Evolutionary conservation across 75 land plant species (phyloP), one percentile per base, ranked within the genome.

Genomic region (Pseudotsuga menziesii): DNA sequence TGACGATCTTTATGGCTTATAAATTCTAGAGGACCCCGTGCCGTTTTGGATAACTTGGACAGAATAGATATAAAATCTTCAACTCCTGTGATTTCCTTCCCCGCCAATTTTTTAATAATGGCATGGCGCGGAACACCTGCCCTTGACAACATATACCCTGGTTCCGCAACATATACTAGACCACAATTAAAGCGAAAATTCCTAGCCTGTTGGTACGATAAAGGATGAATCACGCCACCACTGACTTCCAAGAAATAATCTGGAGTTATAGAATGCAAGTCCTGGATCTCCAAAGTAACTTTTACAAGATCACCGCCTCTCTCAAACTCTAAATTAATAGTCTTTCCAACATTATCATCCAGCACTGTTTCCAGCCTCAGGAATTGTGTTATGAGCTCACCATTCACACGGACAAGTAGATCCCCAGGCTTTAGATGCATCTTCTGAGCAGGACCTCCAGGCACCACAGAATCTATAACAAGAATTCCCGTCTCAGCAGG

Each of bases 161-260:
- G 87, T 69, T 95, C 98, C 14, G 98, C 77, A 58, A 95, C 98
- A 77, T 95, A 95, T 4, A 95, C 95, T 66, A 95, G 89, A 67
- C 98, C 98, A 85, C 94, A 95, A 4, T 80, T 69, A 63, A 92
- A 95, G 35, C 91, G 91, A 35, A 95, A 91, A 83, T 95, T 95
- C 35, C 98, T 82, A 1, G 98, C 98, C 92, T 92, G 88, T 61
- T 94, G 98, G 63, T 94, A 94, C 0, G 98, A 94, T 56, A 94
- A 90, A 39, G 93, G 86, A 58, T 94, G 98, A 75, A 94, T 87
- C 56, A 92, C 90, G 35, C 88, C 98, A 72, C 98, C 98, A 86
- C 98, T 92, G 15, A 94, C 81, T 88, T 92, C 98, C 76, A 94
- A 67, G 67, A 94, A 94, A 70, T 82, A 74, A 60, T 85, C 80